Conservation (phyloP, 2,329 filamentous ascomycete species). For the Clonostachys rosea region DNA sequence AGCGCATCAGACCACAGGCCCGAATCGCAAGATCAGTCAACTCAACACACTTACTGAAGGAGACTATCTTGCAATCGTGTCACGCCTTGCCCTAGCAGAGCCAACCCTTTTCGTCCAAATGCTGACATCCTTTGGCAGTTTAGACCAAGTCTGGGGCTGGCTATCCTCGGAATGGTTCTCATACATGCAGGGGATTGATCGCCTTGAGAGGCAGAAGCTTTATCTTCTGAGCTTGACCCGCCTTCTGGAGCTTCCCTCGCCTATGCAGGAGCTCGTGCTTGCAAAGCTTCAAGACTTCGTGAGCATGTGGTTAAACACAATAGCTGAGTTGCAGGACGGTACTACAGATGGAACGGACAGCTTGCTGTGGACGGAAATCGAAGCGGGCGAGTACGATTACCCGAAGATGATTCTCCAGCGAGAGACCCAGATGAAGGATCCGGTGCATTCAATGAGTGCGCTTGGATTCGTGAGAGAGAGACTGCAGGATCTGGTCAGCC, state of each 20-base stretch:
- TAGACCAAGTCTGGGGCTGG: conserved; percentile 55
- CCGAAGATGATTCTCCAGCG: conserved; percentile 49
- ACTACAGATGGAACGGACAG: conserved; percentile 45
- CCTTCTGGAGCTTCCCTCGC: conserved; percentile 59
- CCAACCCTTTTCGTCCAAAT: conserved; percentile 63
- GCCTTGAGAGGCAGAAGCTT: conserved; percentile 63
- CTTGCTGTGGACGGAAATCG: conserved; percentile 39
- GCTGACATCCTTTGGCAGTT: conserved; percentile 37
- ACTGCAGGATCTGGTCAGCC: conserved; percentile 52
- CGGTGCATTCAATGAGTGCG: conserved; percentile 61
- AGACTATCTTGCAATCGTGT: conserved; percentile 80
- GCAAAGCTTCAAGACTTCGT: conserved; percentile 67
- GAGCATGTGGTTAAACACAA: conserved; percentile 68
- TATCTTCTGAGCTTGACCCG: conserved; percentile 69
- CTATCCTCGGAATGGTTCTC: conserved; percentile 62
- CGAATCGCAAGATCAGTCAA: conserved; percentile 63
- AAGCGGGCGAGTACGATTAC: conserved; percentile 48
- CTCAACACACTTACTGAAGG: conserved; percentile 74
- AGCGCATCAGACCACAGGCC: conserved; percentile 77
- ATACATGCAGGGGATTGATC: conserved; percentile 63
- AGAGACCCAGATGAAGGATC: conserved; percentile 53
- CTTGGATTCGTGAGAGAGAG: conserved; percentile 60
- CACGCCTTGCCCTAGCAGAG: conserved; percentile 70
- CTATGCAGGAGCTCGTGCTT: conserved; percentile 53
- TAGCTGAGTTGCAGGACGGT: conserved; percentile 62